Evolutionary conservation across 345 rosid genomes (phyloP).

Genomic region (Lumnitzera racemosa): DNA sequence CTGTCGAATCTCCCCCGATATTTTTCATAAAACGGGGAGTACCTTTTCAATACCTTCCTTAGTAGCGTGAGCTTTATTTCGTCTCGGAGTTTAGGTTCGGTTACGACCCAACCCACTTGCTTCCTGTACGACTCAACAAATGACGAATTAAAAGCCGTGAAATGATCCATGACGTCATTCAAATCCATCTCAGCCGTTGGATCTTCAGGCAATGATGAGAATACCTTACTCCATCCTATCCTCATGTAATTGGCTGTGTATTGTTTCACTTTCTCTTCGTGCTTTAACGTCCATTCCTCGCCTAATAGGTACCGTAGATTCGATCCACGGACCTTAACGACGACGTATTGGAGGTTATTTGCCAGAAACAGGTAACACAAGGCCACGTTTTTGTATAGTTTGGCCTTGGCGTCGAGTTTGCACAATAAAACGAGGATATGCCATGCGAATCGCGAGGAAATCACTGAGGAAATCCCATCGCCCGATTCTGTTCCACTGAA

Average conservation of each 20-base stretch:
- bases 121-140: slow-evolving; percentile 7
- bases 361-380: slow-evolving; percentile 12
- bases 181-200: not conserved
- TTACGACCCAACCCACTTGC: slow-evolving; percentile 8
- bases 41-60: slow-evolving; percentile 1
- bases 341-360: slow-evolving; percentile 15
- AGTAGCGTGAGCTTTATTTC: slow-evolving; percentile 1
- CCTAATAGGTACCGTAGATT: slow-evolving; percentile 6
- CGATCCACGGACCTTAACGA: slow-evolving; percentile 2
- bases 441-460: slow-evolving; percentile 6
- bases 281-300: slow-evolving; percentile 8
- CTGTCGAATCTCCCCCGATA: not conserved
- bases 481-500: not conserved
- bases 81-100: slow-evolving; percentile 13
- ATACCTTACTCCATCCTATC: slow-evolving; percentile 13
- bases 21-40: slow-evolving; percentile 1
- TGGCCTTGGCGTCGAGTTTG: slow-evolving; percentile 13
- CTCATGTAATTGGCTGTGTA: slow-evolving; percentile 10
- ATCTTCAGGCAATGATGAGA: slow-evolving; percentile 1
- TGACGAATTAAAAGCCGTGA: slow-evolving; percentile 3
- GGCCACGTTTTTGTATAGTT: slow-evolving; percentile 13
- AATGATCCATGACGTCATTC: not conserved
- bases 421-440: slow-evolving; percentile 11
- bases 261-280: slow-evolving; percentile 10
- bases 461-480: not conserved